Evolutionary conservation across 805 yeast genomes (phyloP).

Genomic region (Grigorovia jiainica): DNA sequence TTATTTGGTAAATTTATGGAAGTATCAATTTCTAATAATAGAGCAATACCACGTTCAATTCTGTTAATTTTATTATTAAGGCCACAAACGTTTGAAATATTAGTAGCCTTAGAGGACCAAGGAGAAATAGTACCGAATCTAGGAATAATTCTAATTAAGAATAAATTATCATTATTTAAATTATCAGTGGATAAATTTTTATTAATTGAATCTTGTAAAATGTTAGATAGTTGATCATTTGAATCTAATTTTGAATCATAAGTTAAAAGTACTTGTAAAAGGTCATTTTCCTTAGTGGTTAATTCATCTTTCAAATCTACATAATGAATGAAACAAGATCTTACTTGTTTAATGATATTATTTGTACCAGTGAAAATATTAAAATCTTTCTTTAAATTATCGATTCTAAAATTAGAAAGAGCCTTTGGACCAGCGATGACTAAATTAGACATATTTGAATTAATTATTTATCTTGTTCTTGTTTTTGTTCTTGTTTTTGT

Average conservation of each 20-base stretch:
- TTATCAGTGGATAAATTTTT: constrained; percentile 12
- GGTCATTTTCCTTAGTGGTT: constrained; percentile 33
- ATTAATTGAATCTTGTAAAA: constrained; percentile 21
- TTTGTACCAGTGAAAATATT: constrained; percentile 55
- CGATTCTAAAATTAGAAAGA: constrained; percentile 76
- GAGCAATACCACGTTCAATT: constrained; percentile 82
- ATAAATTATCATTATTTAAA: constrained; percentile 33
- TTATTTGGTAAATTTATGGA: neutral
- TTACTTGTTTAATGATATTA: constrained; percentile 58
- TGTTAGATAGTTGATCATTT: constrained; percentile 29
- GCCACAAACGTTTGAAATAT: constrained; percentile 84
- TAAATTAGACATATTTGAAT: constrained; percentile 32
- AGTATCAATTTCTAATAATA: constrained; percentile 59
- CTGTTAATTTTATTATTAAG: constrained; percentile 61
- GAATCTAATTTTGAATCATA: constrained; percentile 64
- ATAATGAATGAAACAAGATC: constrained; percentile 74
- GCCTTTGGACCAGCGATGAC: constrained; percentile 84
- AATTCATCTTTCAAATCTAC: constrained; percentile 40
- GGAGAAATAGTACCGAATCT: constrained; percentile 96
- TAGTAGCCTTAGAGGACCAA: constrained; percentile 98
- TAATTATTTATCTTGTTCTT: neutral
- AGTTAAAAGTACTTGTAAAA: constrained; percentile 54
- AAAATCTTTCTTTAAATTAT: constrained; percentile 60
- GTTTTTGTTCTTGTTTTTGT: too few species aligned
- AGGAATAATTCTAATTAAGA: constrained; percentile 72